A percentile compares a stretch with the other conserved stretches of the same genome.
These are phyloP conservation scores for Ganoderma resinaceum DNA, from an alignment of 1,284 basidiomycete genomes.

Conservation along the genomic window DNA sequence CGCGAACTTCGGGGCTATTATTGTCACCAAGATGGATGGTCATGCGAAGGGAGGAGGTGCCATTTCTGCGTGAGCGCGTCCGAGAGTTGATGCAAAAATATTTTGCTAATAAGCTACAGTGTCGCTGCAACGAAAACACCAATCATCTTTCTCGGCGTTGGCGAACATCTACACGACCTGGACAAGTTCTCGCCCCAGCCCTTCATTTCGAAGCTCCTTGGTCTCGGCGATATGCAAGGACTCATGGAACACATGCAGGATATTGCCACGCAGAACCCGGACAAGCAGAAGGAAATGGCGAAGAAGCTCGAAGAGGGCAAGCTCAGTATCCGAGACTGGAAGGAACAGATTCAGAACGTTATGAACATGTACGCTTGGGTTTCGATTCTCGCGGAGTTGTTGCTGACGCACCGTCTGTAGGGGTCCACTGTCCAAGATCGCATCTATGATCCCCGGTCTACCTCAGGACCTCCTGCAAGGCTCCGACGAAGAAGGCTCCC, in stretches of 20 bases:
- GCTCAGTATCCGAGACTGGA: conserved; percentile 96
- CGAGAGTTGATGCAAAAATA: neutral
- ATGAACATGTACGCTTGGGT: conserved; percentile 87
- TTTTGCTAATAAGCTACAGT: conserved; percentile 48
- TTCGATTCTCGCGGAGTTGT: neutral
- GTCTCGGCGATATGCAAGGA: conserved; percentile 96
- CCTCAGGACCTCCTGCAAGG: conserved; percentile 90
- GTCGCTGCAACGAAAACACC: conserved; percentile 99
- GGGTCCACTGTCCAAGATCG: conserved; percentile 98
- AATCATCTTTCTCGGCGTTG: conserved; percentile 98
- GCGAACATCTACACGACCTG: conserved; percentile 96
- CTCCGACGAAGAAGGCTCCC: conserved; percentile 90
- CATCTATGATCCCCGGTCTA: conserved; percentile 98
- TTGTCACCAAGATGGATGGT: conserved; percentile 99
- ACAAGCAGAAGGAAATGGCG: conserved; percentile 97
- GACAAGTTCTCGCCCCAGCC: conserved; percentile 96
- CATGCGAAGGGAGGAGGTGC: conserved; percentile 99
- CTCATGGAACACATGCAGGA: conserved; percentile 99
- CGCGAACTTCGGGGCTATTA: conserved; percentile 97
- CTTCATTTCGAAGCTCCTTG: conserved; percentile 96
- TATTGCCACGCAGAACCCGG: conserved; percentile 89
- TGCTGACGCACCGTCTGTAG: conserved; percentile 47
- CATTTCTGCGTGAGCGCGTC: conserved; percentile 89
- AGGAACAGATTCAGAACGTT: conserved; percentile 96
- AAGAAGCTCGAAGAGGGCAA: conserved; percentile 98